Conservation (phyloP, 2,329 filamentous ascomycete genomes). For the Lasiodiplodia hormozganensis region DNA sequence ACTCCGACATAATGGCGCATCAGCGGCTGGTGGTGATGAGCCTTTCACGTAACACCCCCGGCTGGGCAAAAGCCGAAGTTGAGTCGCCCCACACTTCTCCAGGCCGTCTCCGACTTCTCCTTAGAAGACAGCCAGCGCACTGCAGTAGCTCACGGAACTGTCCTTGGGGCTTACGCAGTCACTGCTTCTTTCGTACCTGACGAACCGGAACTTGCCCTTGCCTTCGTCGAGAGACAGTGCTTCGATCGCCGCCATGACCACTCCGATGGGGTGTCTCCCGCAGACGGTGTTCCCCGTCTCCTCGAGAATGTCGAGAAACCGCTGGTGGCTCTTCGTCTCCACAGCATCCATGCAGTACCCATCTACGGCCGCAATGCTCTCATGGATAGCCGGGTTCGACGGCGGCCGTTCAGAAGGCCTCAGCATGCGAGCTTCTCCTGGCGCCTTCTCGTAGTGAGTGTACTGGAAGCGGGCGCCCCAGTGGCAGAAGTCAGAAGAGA, state of each 20-base stretch:
- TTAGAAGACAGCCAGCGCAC: conserved; percentile 81
- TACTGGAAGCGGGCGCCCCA: conserved; percentile 90
- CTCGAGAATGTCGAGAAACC: conserved; percentile 72
- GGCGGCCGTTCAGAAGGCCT: conserved; percentile 40
- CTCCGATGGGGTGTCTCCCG: conserved; percentile 91
- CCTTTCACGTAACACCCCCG: conserved; percentile 12
- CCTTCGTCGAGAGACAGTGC: conserved; percentile 52
- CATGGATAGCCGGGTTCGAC: conserved; percentile 69
- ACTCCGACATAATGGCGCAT: conserved; percentile 2
- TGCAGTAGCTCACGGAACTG: conserved; percentile 94
- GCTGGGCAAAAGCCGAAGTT: conserved; percentile 7
- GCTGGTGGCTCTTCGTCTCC: conserved; percentile 73
- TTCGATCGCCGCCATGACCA: conserved; percentile 89
- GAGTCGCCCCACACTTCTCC: conserved; percentile 22
- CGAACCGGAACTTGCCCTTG: conserved; percentile 72
- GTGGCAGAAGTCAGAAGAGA: conserved; percentile 97
- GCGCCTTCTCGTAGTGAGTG: conserved; percentile 72
- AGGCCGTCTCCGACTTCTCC: not conserved
- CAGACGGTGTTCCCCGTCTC: conserved; percentile 91
- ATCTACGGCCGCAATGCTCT: conserved; percentile 84
- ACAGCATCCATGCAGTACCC: conserved; percentile 84
- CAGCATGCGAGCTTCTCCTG: conserved; percentile 45
- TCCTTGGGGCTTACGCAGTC: conserved; percentile 71
- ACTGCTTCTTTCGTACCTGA: conserved; percentile 86
- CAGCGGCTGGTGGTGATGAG: conserved; percentile 3